These are phyloP conservation scores for Pleurotus salmoneostramineus DNA, from an alignment of 768 basidiomycete genomes.

Conservation along the genomic window DNA sequence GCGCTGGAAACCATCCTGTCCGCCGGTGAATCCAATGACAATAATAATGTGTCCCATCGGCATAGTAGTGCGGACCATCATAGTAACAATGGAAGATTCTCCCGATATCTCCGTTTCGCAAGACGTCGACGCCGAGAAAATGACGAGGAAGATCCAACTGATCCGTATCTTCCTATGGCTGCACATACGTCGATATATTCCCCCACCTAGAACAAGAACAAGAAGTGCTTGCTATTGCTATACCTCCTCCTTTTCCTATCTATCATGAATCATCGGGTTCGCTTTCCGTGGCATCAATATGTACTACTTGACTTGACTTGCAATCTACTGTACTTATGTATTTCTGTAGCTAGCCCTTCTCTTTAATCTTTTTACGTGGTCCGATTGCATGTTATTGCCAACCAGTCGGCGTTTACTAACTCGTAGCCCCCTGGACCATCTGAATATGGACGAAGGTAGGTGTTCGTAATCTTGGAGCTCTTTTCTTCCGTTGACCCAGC, in stretches of 20 bases:
- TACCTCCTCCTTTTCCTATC: neutral
- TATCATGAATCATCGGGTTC: neutral
- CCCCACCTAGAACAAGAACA: neutral
- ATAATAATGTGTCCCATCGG: constrained; percentile 5
- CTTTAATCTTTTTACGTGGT: neutral
- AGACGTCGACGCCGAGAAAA: constrained; percentile 28
- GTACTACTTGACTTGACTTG: constrained; percentile 1
- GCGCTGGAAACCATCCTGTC: constrained; percentile 58
- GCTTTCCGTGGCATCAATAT: neutral
- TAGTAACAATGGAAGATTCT: constrained; percentile 43
- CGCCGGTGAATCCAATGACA: constrained; percentile 21
- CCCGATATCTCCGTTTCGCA: constrained; percentile 54
- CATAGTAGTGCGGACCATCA: constrained; percentile 10
- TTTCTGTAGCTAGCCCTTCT: constrained; percentile 4
- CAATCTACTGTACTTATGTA: neutral
- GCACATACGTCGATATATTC: constrained; percentile 22
- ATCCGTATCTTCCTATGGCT: constrained; percentile 28
- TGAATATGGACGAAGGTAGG: too few relatives aligned
- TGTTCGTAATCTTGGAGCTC: too few relatives aligned
- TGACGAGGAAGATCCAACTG: constrained; percentile 24
- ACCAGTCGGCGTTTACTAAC: neutral
- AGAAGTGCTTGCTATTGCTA: neutral
- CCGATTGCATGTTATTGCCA: neutral
- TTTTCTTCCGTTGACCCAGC: too few relatives aligned
- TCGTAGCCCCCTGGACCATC: too few relatives aligned